Evolutionary conservation across 1,284 basidiomycete genomes (phyloP), one percentile per base, ranked within the genome.

Genomic region (Lignosus rhinocerotis): DNA sequence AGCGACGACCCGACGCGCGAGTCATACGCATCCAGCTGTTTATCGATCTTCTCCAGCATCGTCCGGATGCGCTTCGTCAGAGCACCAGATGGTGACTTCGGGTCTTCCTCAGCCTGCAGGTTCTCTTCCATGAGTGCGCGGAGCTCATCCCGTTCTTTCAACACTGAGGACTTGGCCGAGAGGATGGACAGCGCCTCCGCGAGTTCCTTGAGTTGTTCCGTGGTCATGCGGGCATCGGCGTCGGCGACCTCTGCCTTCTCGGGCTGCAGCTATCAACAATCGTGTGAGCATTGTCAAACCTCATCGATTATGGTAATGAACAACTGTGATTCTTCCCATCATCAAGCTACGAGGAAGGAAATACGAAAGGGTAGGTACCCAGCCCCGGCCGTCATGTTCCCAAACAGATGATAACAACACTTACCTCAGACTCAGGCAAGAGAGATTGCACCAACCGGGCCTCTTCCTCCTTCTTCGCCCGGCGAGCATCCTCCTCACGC

Each of bases 11-110:
- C 97, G 34, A 99, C 94, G 64, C 90, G 88, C 48, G 80, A 80
- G 70, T 99, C 96, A 76, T 98, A 99, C 63, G 90, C 94, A 67
- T 93, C 86, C 10, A 99, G 82, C 74, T 99, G 96, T 43, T 82
- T 75, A 78, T 99, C 96, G 73, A 99, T 92, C 81, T 96, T 96
- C 67, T 90, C 93, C 58, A 99, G 85, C 94, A 99, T 98, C 39
- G 84, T 83, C 58, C 94, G 90, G 73, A 99, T 96, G 48, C 93
- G 90, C 79, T 98, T 98, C 64, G 93, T 93, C 64, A 99, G 79
- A 32, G 90, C 89, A 55, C 88, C 88, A 32, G 88, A 85, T 21
- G 90, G 87, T 9, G 88, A 89, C 70, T 86, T 88, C 60, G 89
- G 87, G 66, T 92, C 90, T 86, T 94, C 92, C 71, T 94, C 93